Percentiles rank a stretch among this genome's conserved stretches.
Conservation (phyloP, 73 alveolate species). For the Durusdinium trenchii region DNA sequence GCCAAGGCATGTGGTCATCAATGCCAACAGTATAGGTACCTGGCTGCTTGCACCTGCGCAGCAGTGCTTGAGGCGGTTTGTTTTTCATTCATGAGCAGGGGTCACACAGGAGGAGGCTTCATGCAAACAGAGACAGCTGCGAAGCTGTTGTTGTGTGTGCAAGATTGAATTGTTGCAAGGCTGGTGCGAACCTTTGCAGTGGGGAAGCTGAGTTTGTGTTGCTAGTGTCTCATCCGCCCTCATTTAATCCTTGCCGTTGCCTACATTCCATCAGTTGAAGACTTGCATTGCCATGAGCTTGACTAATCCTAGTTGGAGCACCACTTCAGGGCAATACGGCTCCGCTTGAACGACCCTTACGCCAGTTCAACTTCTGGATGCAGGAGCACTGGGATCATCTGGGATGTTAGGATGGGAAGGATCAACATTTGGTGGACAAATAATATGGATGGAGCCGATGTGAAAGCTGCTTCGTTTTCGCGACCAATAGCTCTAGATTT, state of each 20-base stretch:
- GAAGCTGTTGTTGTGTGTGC: no score
- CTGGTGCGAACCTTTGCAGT: no score
- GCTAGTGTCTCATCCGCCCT: no score
- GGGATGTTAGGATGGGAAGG: not conserved
- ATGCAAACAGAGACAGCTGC: no score
- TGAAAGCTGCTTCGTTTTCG: not conserved
- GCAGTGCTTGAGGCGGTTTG: constrained; percentile 74
- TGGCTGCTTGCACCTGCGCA: constrained; percentile 73
- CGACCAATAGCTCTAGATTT: not conserved
- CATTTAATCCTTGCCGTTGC: no score
- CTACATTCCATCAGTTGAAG: no score
- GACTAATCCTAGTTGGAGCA: constrained; percentile 44
- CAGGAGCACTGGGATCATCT: constrained; percentile 9
- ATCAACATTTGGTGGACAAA: not conserved
- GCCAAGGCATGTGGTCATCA: constrained; percentile 41
- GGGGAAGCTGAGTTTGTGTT: no score
- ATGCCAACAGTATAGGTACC: constrained; percentile 10
- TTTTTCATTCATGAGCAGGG: no score
- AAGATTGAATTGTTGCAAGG: no score
- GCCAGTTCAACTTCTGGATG: constrained; percentile 80
- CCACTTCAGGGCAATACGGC: not conserved
- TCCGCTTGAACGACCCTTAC: constrained; percentile 47
- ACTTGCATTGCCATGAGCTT: no score
- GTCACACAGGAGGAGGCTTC: no score
- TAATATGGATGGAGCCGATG: not conserved